These are phyloP conservation scores for Sporisorium sorghi DNA, from an alignment of 1,284 basidiomycete species.

Conservation along the genomic window DNA sequence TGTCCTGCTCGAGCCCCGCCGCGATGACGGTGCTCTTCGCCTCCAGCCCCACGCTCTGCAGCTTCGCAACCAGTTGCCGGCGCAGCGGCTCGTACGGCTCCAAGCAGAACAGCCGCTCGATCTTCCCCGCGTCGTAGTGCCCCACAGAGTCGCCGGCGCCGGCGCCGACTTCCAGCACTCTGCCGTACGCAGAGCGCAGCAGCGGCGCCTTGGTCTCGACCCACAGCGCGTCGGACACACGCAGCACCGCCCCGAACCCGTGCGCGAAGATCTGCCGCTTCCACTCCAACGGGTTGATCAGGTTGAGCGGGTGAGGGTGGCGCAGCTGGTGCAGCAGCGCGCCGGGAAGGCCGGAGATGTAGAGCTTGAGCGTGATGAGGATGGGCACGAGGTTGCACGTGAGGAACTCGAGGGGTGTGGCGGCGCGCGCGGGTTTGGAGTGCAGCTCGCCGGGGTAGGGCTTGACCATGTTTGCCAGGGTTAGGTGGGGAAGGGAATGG, in stretches of 20 bases:
- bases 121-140: constrained; percentile 49
- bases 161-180: constrained; percentile 57
- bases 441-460: constrained; percentile 24
- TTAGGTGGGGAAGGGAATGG: background rate
- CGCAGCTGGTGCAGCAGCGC: constrained; percentile 37
- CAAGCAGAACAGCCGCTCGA: constrained; percentile 39
- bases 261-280: constrained; percentile 37
- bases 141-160: constrained; percentile 46
- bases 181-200: constrained; percentile 40
- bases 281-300: constrained; percentile 49
- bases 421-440: constrained; percentile 27
- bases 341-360: constrained; percentile 29
- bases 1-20: constrained; percentile 24
- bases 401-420: constrained; percentile 24
- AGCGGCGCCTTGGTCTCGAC: constrained; percentile 33
- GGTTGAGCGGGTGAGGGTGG: constrained; percentile 25
- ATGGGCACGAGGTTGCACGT: constrained; percentile 17
- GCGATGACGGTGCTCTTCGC: constrained; percentile 46
- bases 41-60: constrained; percentile 14
- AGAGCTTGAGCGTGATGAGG: constrained; percentile 28
- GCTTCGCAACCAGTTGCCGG: constrained; percentile 19
- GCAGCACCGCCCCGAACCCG: constrained; percentile 35
- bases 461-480: constrained; percentile 10
- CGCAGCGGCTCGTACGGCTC: constrained; percentile 53
- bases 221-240: constrained; percentile 22